Evolutionary conservation across 2,329 filamentous ascomycete genomes (phyloP).

Genomic region (Nemania sp.): DNA sequence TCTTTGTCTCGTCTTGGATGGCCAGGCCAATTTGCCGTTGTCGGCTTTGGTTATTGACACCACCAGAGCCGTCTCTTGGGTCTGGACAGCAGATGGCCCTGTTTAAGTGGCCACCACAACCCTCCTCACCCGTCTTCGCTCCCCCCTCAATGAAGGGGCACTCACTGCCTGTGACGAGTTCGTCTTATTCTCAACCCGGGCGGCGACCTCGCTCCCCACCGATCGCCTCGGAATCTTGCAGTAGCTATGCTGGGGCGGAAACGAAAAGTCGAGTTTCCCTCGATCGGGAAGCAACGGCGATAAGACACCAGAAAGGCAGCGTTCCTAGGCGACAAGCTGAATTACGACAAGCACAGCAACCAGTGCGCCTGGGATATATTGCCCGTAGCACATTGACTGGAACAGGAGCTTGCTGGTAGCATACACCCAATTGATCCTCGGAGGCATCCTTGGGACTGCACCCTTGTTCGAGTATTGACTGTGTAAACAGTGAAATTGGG

Average conservation of each 20-base stretch:
- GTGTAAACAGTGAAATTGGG: conserved; percentile 5
- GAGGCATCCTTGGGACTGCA: neutral
- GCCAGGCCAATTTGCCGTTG: neutral
- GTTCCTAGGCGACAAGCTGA: conserved; percentile 5
- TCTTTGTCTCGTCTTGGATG: conserved; percentile 6
- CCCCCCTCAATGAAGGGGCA: neutral
- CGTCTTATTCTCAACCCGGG: neutral
- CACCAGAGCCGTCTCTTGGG: neutral
- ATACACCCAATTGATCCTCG: neutral
- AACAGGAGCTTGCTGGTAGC: conserved; percentile 2
- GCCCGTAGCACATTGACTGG: neutral
- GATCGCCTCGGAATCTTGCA: conserved; percentile 24
- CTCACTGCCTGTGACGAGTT: neutral
- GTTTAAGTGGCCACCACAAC: conserved; percentile 7
- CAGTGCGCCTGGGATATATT: neutral
- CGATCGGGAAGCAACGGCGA: neutral
- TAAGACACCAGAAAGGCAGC: neutral
- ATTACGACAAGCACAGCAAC: neutral
- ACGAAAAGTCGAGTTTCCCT: conserved; percentile 1
- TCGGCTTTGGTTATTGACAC: neutral
- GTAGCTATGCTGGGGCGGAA: conserved; percentile 1
- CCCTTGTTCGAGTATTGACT: neutral
- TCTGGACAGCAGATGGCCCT: neutral
- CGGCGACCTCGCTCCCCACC: conserved; percentile 6
- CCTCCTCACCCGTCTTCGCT: conserved; percentile 1